Evolutionary conservation across 768 basidiomycete genomes (phyloP), one percentile per base, ranked within the genome.

Genomic region (Boletus sensibilis): DNA sequence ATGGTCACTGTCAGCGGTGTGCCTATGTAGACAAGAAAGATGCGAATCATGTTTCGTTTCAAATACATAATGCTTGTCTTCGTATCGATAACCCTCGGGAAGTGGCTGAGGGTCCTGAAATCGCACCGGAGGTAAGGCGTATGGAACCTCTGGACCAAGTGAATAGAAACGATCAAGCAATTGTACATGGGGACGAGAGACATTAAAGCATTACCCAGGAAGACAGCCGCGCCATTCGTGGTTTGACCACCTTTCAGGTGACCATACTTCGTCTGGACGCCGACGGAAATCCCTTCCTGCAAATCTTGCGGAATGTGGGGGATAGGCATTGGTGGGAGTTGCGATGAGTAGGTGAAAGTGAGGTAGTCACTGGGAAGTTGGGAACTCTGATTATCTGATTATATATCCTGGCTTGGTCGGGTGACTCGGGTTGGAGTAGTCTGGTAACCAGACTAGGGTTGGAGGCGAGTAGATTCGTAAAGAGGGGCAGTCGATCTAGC

Each of bases 101-200:
- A 90, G 72, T 0, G 84, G 75, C 9, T 76, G 65, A 3, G 87
- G 83, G 64, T 90, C 84, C 53, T 82, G 72, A 59, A 88, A 90
- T n/a, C 88, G 77, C 18, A 65, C 70, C 0, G 87, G 85, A 38
- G 86, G 82, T 5, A 87, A 69, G 1, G 85, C 88, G 62, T 86
- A 92, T 3, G 88, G 87, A 39, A 90, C 74, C 73, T 90, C 88
- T 90, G 57, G 20, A 42, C 2, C 7, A 31, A 20, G 23, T 29
- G 6, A 21, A 40, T 20, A 27, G n/a, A 18, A 34, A 25, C 9
- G 29, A 39, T 58, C 37, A 56, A 16, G 10, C 5, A 10, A 25
- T 37, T 4, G 18, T 14, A 31, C 9, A 16, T 2, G 33, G 18
- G 9, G 49, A 27, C 7, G 6, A 41, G 48, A 20, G 35, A 25